phyloP scores from a whole-genome alignment of 2,329 filamentous ascomycete genomes.

The Hyphodiscus sp. region DNA sequence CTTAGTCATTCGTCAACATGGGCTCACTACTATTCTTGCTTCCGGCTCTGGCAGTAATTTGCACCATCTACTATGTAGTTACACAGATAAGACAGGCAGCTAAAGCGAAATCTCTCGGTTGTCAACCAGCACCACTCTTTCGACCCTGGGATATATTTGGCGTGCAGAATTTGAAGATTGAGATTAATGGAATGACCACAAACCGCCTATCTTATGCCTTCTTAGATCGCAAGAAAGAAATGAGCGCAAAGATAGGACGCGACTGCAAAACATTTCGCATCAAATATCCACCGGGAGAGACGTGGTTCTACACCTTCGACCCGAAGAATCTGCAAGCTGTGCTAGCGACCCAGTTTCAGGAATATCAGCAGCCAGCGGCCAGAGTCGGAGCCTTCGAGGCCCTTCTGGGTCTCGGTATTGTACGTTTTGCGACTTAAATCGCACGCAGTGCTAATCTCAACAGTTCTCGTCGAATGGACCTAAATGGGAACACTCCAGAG shows the following conservation, averaged over 20 bases:
- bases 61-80: conserved; percentile 14
- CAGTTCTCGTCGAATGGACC: conserved; percentile 12
- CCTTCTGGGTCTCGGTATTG: conserved; percentile 17
- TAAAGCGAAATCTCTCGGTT: conserved; percentile 15
- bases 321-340: conserved; percentile 18
- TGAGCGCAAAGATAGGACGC: conserved; percentile 12
- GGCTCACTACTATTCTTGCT: conserved; percentile 12
- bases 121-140: conserved; percentile 14
- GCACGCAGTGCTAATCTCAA: conserved; percentile 14
- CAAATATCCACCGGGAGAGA: conserved; percentile 15
- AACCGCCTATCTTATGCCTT: conserved; percentile 14
- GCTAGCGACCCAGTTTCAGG: conserved; percentile 16
- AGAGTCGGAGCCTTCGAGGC: conserved; percentile 15
- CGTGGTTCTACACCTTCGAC: conserved; percentile 13
- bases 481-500: conserved; percentile 23
- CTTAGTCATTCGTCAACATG: conserved; percentile 14
- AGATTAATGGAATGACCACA: conserved; percentile 15
- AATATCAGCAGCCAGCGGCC: conserved; percentile 16
- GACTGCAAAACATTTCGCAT: conserved; percentile 18
- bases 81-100: conserved; percentile 12
- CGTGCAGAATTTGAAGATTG: conserved; percentile 16
- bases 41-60: conserved; percentile 9
- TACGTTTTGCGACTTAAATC: conserved; percentile 15
- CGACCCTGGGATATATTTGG: conserved; percentile 16
- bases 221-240: conserved; percentile 13